These are phyloP conservation scores for Apiospora malaysiana DNA, from an alignment of 2,329 filamentous ascomycete genomes.

Conservation along the genomic window DNA sequence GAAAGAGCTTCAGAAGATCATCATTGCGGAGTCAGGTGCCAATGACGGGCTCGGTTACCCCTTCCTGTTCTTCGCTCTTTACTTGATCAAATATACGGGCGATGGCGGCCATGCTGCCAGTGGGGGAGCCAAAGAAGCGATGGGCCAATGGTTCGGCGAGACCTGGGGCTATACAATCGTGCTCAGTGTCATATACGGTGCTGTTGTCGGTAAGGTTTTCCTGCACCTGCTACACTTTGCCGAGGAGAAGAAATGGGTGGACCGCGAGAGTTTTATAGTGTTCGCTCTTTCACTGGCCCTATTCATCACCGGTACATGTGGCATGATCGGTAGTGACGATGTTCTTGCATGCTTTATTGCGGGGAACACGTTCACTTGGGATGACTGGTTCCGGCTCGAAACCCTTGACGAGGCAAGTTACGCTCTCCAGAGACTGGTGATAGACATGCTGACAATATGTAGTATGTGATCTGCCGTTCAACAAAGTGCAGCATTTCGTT, in stretches of 20 bases:
- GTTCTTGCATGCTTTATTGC: conserved; percentile 92
- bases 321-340: conserved; percentile 87
- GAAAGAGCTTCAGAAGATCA: conserved; percentile 78
- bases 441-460: neutral
- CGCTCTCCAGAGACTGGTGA: neutral
- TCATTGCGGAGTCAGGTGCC: conserved; percentile 82
- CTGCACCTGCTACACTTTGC: conserved; percentile 86
- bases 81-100: conserved; percentile 78
- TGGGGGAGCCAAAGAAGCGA: conserved; percentile 69
- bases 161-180: conserved; percentile 86
- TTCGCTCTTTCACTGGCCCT: conserved; percentile 85
- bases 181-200: conserved; percentile 79
- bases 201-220: conserved; percentile 77
- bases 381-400: conserved; percentile 91
- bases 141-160: conserved; percentile 83
- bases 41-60: conserved; percentile 92
- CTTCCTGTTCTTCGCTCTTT: conserved; percentile 84
- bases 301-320: conserved; percentile 86
- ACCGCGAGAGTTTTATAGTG: conserved; percentile 85
- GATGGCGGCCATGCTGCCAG: conserved; percentile 58
- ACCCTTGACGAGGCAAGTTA: conserved; percentile 73
- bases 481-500: neutral
- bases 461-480: neutral
- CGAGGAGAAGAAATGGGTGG: conserved; percentile 80
- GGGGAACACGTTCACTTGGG: conserved; percentile 89